Base-by-base conservation (phyloP, 1,284 basidiomycete genomes). In the Hemileccinum hortonii region DNA sequence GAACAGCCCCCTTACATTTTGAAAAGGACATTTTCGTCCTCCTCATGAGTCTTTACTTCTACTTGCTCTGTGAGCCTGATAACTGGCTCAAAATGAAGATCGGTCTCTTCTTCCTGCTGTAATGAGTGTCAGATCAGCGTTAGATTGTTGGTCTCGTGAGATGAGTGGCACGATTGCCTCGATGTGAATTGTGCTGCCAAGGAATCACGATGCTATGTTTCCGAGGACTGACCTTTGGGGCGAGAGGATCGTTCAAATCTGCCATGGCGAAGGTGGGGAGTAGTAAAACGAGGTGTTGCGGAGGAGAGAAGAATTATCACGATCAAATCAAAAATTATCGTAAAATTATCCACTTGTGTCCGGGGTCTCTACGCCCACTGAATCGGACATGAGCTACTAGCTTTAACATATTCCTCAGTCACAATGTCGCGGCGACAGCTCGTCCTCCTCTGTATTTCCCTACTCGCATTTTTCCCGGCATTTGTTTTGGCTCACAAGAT, bases 51-150 rank as follows among this genome's bases (percentile, higher is more conserved):
- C 83, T 96, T 96, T 53, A 87, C 87, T 69, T 95, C 92, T 58
- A 99, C 91, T 70, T 94, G 86, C 70, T 96, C 87, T n/a, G 94
- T 97, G 73, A 99, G 90, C 76, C 87, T 92, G 78, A 98, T 88
- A 58, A 99, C 92, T 44, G 97, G 96, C 77, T 98, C 95, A 72
- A 94, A 99, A 62, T 96, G 91, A 61, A 85, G 84, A 74, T 96
- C 92, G 74, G 82, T 71, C 75, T 95, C 92, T 69, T 95, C 90
- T 62, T 93, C 90, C 77, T 87, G 74, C 59, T 68, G 47, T 52
- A 55, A 58, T 56, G 38, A 53, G 46, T 19, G 62, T 55, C 53
- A 63, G 65, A 70, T 68, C 62, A 69, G 60, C 24, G 42, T 58
- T 30, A 46, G 55, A 56, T 58, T 47, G 35, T 47, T 49, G 44